These are phyloP conservation scores for Esteya vermicola DNA, from an alignment of 2,329 filamentous ascomycete species.

Conservation along the genomic window DNA sequence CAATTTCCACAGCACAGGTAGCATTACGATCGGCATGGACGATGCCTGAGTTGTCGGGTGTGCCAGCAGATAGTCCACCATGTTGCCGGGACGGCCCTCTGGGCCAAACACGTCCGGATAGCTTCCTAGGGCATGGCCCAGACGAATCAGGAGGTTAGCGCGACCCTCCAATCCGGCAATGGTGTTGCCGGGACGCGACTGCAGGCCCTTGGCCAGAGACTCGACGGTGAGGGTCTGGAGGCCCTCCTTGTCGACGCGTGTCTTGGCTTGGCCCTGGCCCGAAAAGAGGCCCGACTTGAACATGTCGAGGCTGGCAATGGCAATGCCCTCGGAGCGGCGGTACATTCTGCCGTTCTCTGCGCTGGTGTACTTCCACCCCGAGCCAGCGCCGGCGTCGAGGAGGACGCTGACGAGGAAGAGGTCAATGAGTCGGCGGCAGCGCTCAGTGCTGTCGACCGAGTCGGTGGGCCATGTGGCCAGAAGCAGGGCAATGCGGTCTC, in stretches of 20 bases:
- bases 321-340: conserved; percentile 75
- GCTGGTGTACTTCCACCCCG: conserved; percentile 83
- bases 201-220: conserved; percentile 65
- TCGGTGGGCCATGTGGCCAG: conserved; percentile 53
- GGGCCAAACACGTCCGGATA: conserved; percentile 75
- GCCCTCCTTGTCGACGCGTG: conserved; percentile 77
- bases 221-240: conserved; percentile 62
- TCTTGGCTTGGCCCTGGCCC: conserved; percentile 64
- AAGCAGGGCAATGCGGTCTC: conserved; percentile 58
- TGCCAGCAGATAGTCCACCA: conserved; percentile 88
- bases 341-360: conserved; percentile 74
- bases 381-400: conserved; percentile 79
- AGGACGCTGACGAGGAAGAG: conserved; percentile 69
- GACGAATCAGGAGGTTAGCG: conserved; percentile 59
- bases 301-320: conserved; percentile 69
- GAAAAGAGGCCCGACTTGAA: conserved; percentile 88
- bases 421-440: conserved; percentile 61
- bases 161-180: conserved; percentile 78
- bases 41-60: conserved; percentile 83
- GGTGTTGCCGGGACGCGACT: conserved; percentile 67
- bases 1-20: conserved; percentile 81
- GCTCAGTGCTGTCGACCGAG: conserved; percentile 53
- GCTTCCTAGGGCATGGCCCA: conserved; percentile 59
- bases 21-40: conserved; percentile 71
- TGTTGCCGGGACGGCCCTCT: conserved; percentile 77